phyloP scores from a whole-genome alignment of 768 basidiomycete genomes.

The Boletus fagicola region DNA sequence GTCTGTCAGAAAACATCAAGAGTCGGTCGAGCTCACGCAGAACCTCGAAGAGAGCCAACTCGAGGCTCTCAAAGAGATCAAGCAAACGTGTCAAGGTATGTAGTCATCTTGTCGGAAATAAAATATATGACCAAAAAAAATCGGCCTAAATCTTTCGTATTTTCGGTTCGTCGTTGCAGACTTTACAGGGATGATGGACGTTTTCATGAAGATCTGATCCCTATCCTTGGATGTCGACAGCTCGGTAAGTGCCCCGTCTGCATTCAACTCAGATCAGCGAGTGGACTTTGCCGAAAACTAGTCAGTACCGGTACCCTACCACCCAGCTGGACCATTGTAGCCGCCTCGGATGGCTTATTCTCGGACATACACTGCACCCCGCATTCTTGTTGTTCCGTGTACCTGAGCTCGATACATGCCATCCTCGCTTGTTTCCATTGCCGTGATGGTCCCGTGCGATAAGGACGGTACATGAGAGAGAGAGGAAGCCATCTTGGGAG shows the following conservation, averaged over 20 bases:
- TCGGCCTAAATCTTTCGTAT: neutral
- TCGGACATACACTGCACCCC: neutral
- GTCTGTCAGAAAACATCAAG: conserved; percentile 31
- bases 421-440: neutral
- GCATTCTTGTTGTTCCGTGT: neutral
- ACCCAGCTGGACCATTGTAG: no score
- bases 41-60: conserved; percentile 26
- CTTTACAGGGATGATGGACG: conserved; percentile 16
- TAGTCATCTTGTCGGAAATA: neutral
- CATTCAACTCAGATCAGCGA: no score
- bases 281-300: no score
- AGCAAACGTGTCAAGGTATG: conserved; percentile 23
- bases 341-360: neutral
- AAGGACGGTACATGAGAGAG: neutral
- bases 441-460: neutral
- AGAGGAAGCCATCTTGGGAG: neutral
- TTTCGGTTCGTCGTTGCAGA: conserved; percentile 7
- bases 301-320: no score
- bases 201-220: conserved; percentile 21
- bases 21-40: conserved; percentile 18
- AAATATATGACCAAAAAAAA: neutral
- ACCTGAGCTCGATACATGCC: neutral
- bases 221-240: neutral
- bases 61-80: conserved; percentile 22
- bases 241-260: neutral